Evolutionary conservation across 108 stramenopile species (phyloP), one percentile per base, ranked within the genome.

Genomic region (Cyclotella baltica): DNA sequence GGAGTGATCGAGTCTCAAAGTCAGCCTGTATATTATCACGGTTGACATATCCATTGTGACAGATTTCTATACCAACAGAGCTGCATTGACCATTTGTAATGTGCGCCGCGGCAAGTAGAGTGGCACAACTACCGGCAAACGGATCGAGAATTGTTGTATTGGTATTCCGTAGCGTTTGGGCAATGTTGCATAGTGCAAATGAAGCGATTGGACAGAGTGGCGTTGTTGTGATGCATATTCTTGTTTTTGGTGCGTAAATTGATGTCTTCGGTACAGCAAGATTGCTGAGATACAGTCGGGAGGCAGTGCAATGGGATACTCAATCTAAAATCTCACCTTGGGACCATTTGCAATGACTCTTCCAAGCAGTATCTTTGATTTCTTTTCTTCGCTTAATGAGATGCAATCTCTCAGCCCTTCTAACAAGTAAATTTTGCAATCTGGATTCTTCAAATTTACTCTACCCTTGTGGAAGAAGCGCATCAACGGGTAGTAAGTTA

Each of bases 141-240:
- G 93, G 91, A 87, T 96, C 95, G 64, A 96, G 67, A 9, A 96
- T 80, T 28, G 66, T 73, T n/a, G 67, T 62, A n/a, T 66, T 48
- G 33, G 73, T 67, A 11, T 67, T 51, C 25, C 65, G 66, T 6
- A 35, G 72, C 8, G 76, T 37, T 62, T 70, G 83, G 13, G 92
- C 93, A 70, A 91, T 80, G 67, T 96, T 96, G 67, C 92, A 93
- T 35, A 96, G 59, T 9, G 78, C 75, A 83, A 85, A 93, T 20
- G 92, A 87, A n/a, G 95, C 95, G 11, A 92, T 86, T 28, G 93
- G 93, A 70, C 83, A 84, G 19, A 96, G 56, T 15, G 95, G 95
- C 29, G 95, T 96, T 25, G 85, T 94, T 67, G 95, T 94, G 65
- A 94, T 80, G 67, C 95, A 96, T 15, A 93, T 89, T 48, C 95